Evolutionary conservation across 2,329 filamentous ascomycete species (phyloP), one percentile per base, ranked within the genome.

Genomic region (Tolypocladium pustulatum): DNA sequence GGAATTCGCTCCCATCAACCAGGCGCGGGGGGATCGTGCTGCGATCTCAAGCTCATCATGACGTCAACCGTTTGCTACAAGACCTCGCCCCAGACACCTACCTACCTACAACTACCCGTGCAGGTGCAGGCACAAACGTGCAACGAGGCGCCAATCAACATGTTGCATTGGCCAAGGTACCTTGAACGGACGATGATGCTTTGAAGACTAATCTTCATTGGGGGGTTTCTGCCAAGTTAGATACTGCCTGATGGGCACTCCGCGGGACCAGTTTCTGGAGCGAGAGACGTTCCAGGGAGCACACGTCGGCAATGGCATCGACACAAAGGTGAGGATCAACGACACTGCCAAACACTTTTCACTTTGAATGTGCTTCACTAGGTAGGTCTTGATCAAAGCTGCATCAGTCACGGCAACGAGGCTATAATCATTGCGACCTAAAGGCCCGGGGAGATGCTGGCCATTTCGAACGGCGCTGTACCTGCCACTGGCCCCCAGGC

Each of bases 41-140:
- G 22, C 25, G 37, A 54, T 59, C 27, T 15, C 20, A 38, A 30
- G 38, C 32, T 59, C 58, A 59, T 59, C 58, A 59, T 59, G 58
- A 59, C 58, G 58, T 59, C 58, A 59, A 54, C 38, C 40, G 30
- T 13, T 20, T 27, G n/a, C 27, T 13, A 10, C 7, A 15, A 4
- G 46, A 25, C 30, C 4, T 38, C 5, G 36, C 4, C 22, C 30
- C 34, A 27, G 20, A 53, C 30, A 22, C 1, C 30, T 34, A 30
- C 30, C n/a, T n/a, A n/a, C n/a, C n/a, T n/a, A 10, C 49, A 30
- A 9, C 22, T 25, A 30, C 15, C 22, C 8, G 20, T 6, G 41
- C 41, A 12, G 25, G 41, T 13, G 49, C 17, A n/a, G 12, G 9
- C 17, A 51, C 15, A 51, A 32, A 20, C 8, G 46, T 30, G 7